Evolutionary conservation across 768 basidiomycete species (phyloP), one percentile per base, ranked within the genome.

Genomic region (Pholiota conissans): DNA sequence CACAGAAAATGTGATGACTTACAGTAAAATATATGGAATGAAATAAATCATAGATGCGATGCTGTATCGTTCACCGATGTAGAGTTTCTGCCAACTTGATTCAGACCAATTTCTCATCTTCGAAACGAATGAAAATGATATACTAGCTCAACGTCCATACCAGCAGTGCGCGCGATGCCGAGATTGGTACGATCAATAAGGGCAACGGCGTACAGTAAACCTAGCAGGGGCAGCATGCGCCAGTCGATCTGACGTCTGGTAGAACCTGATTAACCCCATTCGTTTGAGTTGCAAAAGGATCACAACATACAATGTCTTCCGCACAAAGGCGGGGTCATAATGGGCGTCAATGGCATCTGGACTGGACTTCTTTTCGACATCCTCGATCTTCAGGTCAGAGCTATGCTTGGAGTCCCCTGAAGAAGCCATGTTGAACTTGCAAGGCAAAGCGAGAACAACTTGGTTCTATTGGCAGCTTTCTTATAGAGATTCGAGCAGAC

Each of bases 11-110:
- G 42, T 1, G 42, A 20, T 4, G 42, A 61, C 70, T 35, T 35
- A 73, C 75, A 76, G 61, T 9, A 76, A 55, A 49, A 71, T 72
- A 57, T 75, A 74, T 3, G 75, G 75, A 39, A 71, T 56, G 58
- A 74, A 76, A 52, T 73, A 75, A 24, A 76, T 62, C 59, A 72
- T 70, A 5, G 73, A 70, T 0, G 67, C 67, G 47, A 75, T 72
- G 54, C 68, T 71, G 64, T 71, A 76, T 4, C 74, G 67, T 14
- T 67, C 65, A 14, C 73, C 74, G 20, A 56, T 20, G 20, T 59
- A 29, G 10, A 56, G 54, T 45, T 35, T 54, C 59, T 48, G 18
- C 8, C 26, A 9, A 22, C 30, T 56, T 73, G 60, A 42, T 71
- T 72, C 54, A 72, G 30, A 32, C 64, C 4, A 69, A 37, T 58